Evolutionary conservation across 495 filamentous ascomycete species (phyloP), one percentile per base, ranked within the genome.

Genomic region (Neurospora hispaniola): DNA sequence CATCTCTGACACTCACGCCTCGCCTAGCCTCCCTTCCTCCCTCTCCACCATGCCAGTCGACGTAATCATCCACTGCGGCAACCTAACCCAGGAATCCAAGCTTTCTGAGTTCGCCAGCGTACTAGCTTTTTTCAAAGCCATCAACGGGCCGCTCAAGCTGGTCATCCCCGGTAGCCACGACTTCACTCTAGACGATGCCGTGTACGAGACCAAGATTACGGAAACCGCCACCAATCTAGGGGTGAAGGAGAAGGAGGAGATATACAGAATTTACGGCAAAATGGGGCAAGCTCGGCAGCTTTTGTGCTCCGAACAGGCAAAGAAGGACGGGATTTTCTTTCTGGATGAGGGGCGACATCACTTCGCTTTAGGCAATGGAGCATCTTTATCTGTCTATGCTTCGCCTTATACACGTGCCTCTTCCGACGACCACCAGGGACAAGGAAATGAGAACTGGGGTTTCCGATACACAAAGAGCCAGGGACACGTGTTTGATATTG

Each of bases 101-200:
- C 70, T 84, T 7, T 70, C 77, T 54, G 85, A 92, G 74, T 88
- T 89, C 74, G 76, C 84, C 23, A 70, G 73, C n/a, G 82, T 83
- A 14, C 73, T 92, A 23, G 73, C 82, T 7, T 84, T 90, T 79
- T 80, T 94, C 20, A 76, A 76, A 23, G 27, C 14, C 27, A 74
- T 89, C 66, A 76, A 85, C 12, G 90, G 90, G 0, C 86, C 89
- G 44, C 79, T 93, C 5, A 93, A 93, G 72, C 79, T 94, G 39
- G 89, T 93, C 43, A 92, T 94, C 71, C 87, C 91, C 1, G 91
- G 91, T 0, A 93, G 93, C 77, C 91, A 93, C 81, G 91, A 94
- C 76, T 84, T 91, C 71, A 87, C 85, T 1, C 85, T 93, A 3
- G 91, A 94, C 78, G 80, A 80, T 69, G 75, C 69, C 35, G 69